A percentile compares a stretch with the other conserved stretches of the same genome.
Conservation (phyloP, 768 basidiomycete species). For the Rhizopogon roseolus region DNA sequence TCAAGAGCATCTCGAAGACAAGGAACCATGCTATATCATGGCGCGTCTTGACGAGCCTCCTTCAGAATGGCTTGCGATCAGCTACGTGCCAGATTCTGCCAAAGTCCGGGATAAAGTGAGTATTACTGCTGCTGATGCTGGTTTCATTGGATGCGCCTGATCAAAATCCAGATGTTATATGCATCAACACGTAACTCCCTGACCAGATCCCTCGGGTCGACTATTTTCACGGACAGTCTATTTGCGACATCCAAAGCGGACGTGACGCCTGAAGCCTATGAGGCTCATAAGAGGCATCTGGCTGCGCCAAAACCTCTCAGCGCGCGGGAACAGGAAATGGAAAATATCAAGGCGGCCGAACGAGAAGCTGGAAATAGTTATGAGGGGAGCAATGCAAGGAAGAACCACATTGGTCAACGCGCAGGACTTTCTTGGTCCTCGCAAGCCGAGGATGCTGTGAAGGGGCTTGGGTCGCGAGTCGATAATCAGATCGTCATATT, state of each 20-base stretch:
- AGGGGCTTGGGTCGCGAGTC: constrained; percentile 44
- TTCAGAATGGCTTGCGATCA: constrained; percentile 68
- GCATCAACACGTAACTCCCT: constrained; percentile 72
- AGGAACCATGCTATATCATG: constrained; percentile 72
- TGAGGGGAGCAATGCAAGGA: constrained; percentile 52
- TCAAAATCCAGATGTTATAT: constrained; percentile 69
- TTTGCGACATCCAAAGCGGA: constrained; percentile 75
- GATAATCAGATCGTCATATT: constrained; percentile 56
- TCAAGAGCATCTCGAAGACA: constrained; percentile 52
- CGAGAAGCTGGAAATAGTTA: constrained; percentile 48
- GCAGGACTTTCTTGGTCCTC: constrained; percentile 66
- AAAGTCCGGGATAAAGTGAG: constrained; percentile 76
- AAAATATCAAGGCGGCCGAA: constrained; percentile 73
- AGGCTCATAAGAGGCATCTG: constrained; percentile 64
- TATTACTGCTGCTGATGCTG: constrained; percentile 6
- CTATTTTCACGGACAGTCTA: constrained; percentile 65
- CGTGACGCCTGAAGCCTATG: constrained; percentile 64
- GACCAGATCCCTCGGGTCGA: constrained; percentile 69
- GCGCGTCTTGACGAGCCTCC: constrained; percentile 56
- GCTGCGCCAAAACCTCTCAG: constrained; percentile 81
- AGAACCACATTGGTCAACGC: constrained; percentile 52
- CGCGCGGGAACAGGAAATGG: constrained; percentile 77
- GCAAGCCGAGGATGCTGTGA: constrained; percentile 62
- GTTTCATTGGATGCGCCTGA: not conserved
- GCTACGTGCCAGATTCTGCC: constrained; percentile 80